Conservation (phyloP, 495 filamentous ascomycete species). For the Saxophila tyrrhenica region DNA sequence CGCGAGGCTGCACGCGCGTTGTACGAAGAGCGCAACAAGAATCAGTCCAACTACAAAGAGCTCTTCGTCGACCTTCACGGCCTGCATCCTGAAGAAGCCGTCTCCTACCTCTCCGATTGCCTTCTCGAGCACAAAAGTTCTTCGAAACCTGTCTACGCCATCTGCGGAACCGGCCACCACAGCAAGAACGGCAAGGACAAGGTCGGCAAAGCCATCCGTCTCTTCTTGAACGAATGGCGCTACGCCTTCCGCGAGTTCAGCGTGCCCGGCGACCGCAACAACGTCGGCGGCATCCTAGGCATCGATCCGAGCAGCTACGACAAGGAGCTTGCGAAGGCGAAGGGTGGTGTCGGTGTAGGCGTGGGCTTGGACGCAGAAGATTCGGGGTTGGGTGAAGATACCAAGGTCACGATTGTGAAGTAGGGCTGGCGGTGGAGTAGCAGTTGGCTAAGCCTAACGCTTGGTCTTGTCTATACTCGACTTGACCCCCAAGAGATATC, state of each 20-base stretch:
- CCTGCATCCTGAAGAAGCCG: slow-evolving; percentile 91
- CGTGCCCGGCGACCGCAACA: slow-evolving; percentile 80
- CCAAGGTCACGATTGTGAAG: slow-evolving; percentile 32
- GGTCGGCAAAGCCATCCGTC: slow-evolving; percentile 83
- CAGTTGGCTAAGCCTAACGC: not conserved
- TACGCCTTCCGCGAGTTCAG: slow-evolving; percentile 95
- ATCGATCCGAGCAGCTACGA: slow-evolving; percentile 88
- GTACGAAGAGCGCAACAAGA: slow-evolving; percentile 88
- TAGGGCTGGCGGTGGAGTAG: slow-evolving; percentile 42
- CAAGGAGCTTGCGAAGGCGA: slow-evolving; percentile 30
- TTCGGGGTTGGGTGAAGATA: slow-evolving; percentile 19
- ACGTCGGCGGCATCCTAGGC: slow-evolving; percentile 86
- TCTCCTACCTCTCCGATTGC: slow-evolving; percentile 82
- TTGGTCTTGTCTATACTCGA: not conserved
- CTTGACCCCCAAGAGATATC: not conserved
- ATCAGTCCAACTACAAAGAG: slow-evolving; percentile 42
- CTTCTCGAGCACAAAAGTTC: slow-evolving; percentile 60
- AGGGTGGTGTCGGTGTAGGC: slow-evolving; percentile 3
- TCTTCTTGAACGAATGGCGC: slow-evolving; percentile 88
- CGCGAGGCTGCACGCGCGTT: slow-evolving; percentile 84
- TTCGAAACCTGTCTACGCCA: slow-evolving; percentile 71
- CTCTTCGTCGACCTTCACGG: slow-evolving; percentile 94
- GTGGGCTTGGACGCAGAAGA: slow-evolving; percentile 10
- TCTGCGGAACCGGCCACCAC: slow-evolving; percentile 93
- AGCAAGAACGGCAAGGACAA: slow-evolving; percentile 99